A percentile compares a stretch with the other conserved stretches of the same genome.
Evolutionary conservation across 345 rosid genomes (phyloP).

Genomic region (Euphorbia peplus): DNA sequence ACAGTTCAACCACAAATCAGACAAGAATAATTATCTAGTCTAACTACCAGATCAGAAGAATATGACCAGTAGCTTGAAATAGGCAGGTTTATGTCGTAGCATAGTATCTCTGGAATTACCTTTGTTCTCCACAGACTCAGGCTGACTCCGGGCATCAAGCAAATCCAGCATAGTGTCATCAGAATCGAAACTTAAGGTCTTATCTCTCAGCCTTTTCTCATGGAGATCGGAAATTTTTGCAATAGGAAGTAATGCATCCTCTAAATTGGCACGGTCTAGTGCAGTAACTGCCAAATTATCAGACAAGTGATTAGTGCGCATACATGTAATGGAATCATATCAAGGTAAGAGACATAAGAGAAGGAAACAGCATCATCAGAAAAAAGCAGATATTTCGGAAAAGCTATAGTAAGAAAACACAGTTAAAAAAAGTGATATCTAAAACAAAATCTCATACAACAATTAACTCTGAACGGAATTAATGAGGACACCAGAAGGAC

Average conservation of each 20-base stretch:
- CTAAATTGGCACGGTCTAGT: slow-evolving; percentile 83
- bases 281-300: slow-evolving; percentile 60
- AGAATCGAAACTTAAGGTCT: slow-evolving; percentile 22
- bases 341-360: not conserved
- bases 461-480: not conserved
- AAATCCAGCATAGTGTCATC: slow-evolving; percentile 45
- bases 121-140: slow-evolving; percentile 30
- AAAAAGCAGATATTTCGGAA: not conserved
- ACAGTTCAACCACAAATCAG: not conserved
- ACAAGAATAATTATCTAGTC: not conserved
- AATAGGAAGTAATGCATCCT: slow-evolving; percentile 75
- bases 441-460: not conserved
- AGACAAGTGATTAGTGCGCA: slow-evolving; percentile 29
- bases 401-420: not conserved
- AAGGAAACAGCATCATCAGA: not conserved
- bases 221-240: slow-evolving; percentile 49
- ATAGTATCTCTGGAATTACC: slow-evolving; percentile 33
- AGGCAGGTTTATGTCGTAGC: not conserved
- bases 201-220: slow-evolving; percentile 35
- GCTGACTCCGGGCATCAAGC: slow-evolving; percentile 39
- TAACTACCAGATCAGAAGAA: not conserved
- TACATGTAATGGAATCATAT: slow-evolving; percentile 7
- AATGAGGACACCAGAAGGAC: not conserved
- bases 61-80: not conserved
- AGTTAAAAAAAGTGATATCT: not conserved